phyloP scores from a whole-genome alignment of 768 basidiomycete genomes.

The Kwoniella heveanensis region DNA sequence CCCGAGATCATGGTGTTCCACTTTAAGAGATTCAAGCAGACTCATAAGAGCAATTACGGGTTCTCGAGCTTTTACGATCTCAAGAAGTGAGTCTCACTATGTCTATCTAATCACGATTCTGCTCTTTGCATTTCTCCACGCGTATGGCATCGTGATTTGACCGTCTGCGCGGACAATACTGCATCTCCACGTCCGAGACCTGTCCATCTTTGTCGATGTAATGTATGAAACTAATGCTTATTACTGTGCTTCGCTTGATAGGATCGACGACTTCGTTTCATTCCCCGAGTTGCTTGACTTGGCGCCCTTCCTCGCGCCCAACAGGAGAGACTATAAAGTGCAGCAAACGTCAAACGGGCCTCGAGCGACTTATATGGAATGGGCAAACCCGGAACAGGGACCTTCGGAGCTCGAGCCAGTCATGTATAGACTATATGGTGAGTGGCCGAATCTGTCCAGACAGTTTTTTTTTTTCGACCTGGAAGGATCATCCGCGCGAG shows the following conservation, averaged over 20 bases:
- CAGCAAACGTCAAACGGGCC: constrained; percentile 41
- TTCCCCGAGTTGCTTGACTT: constrained; percentile 88
- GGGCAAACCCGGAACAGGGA: constrained; percentile 47
- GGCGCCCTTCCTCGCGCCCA: constrained; percentile 81
- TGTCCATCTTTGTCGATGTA: too few species aligned
- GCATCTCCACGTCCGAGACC: too few species aligned
- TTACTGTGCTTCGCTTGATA: constrained; percentile 54
- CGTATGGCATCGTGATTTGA: too few species aligned
- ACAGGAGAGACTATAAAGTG: constrained; percentile 54
- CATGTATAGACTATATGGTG: constrained; percentile 54
- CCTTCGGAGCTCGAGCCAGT: constrained; percentile 44
- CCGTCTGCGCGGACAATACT: too few species aligned
- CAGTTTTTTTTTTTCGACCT: too few species aligned
- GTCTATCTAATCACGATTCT: too few species aligned
- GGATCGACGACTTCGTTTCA: constrained; percentile 82
- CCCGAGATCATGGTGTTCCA: constrained; percentile 90
- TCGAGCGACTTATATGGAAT: constrained; percentile 51
- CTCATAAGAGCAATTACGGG: constrained; percentile 59
- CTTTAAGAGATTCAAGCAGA: constrained; percentile 91
- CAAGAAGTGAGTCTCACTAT: constrained; percentile 50
- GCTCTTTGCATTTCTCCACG: too few species aligned
- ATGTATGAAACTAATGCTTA: background rate
- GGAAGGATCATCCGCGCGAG: too few species aligned
- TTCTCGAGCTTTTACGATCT: constrained; percentile 54
- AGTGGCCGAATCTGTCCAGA: constrained; percentile 21